phyloP scores from a whole-genome alignment of 1,284 basidiomycete genomes.

The Ganoderma lingzhi region DNA sequence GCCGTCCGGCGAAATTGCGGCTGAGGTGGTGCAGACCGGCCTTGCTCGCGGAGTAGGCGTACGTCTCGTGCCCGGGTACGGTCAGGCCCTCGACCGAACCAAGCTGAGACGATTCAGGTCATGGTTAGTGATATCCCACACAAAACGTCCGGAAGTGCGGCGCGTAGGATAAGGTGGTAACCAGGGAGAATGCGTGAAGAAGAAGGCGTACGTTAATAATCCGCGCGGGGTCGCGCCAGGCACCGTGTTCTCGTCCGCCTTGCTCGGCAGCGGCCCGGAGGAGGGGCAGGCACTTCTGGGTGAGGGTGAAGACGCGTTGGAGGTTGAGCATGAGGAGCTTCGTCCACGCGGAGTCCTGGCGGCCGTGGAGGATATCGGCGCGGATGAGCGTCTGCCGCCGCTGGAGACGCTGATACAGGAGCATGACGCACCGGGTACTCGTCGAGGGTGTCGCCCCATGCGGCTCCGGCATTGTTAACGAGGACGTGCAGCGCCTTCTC shows the following conservation, averaged over 20 bases:
- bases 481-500: constrained; percentile 68
- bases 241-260: constrained; percentile 47
- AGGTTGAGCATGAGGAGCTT: constrained; percentile 74
- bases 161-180: too few species aligned
- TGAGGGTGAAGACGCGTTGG: constrained; percentile 75
- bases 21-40: constrained; percentile 70
- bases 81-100: constrained; percentile 68
- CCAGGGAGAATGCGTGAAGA: background rate
- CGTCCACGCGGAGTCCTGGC: constrained; percentile 59
- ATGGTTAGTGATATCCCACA: background rate
- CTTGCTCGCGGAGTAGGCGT: constrained; percentile 76
- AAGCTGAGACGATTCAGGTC: constrained; percentile 51
- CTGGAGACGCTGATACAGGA: background rate
- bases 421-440: constrained; percentile 56
- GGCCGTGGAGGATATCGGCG: background rate
- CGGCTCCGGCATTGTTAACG: constrained; percentile 76
- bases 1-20: constrained; percentile 64
- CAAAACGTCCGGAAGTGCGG: background rate
- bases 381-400: background rate
- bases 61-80: constrained; percentile 68
- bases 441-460: constrained; percentile 67
- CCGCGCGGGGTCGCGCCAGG: constrained; percentile 59
- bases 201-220: constrained; percentile 65
- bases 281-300: constrained; percentile 71
- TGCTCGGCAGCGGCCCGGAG: constrained; percentile 60